Base-by-base conservation (phyloP, 257 asterid genomes). In the Plectranthus barbatus region DNA sequence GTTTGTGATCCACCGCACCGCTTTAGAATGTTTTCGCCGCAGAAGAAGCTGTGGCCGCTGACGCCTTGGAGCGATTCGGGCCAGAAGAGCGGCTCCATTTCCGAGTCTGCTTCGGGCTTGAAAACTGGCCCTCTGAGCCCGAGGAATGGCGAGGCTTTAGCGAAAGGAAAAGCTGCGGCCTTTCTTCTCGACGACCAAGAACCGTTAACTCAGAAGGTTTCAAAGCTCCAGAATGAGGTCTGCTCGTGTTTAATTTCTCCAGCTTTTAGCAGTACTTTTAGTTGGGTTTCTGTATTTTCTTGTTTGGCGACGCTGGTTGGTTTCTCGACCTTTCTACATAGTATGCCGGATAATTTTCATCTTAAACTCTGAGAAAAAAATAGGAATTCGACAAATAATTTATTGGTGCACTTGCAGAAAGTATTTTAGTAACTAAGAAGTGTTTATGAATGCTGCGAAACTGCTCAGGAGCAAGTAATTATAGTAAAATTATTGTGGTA, bases 221-320 rank as follows among this genome's bases (percentile, higher is more conserved):
- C 79, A 23, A 77, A 80, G 76, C 90, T 84, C 64, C 89, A 93
- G 70, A 85, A 73, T 46, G 96, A 93, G 90, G 99, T 93, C 14
- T 48, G 82, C 55, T 17, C 48, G 17, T 66, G 74, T 72, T 64
- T 59, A 61, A 36, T 55, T 81, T 66, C 46, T 3, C 33, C 62
- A 44, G 26, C 29, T 24, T 19, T 48, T 18, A 41, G 42, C 4
- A 9, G 3, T 55, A 13, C 8, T 21, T 45, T 13, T 1, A 26
- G 20, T 46, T 42, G n/a, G 55, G 60, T 23, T 56, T 59, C 21
- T 56, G 23, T 50, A 21, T 49, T 37, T 21, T 70, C 48, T 53
- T 62, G 40, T 56, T 39, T 56, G 19, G 58, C 20, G 36, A 50
- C 29, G 70, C 47, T 68, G 57, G 13, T 57, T 66, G 45, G 44